Evolutionary conservation across 345 rosid genomes (phyloP).

Genomic region (Psidium guajava): DNA sequence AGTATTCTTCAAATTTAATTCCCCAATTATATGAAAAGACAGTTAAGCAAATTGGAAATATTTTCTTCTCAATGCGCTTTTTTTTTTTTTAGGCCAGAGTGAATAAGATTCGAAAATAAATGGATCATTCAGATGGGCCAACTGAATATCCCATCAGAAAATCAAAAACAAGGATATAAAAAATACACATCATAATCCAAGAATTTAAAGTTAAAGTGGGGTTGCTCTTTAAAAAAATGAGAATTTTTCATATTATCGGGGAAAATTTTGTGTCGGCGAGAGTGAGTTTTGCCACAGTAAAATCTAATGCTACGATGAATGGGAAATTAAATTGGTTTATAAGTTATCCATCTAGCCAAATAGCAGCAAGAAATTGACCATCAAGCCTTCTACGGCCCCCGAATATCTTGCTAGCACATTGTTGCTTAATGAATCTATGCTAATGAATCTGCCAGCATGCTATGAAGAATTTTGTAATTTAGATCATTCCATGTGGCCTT

Average conservation of each 20-base stretch:
- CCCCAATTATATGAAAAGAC: too few relatives aligned
- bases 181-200: neutral
- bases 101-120: neutral
- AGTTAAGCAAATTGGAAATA: neutral
- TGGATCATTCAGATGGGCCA: neutral
- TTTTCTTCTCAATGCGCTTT: too few relatives aligned
- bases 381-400: neutral
- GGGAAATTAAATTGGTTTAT: neutral
- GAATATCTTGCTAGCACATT: neutral
- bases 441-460: neutral
- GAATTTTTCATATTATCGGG: neutral
- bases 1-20: too few relatives aligned
- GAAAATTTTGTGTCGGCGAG: fast-evolving
- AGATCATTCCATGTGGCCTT: too few relatives aligned
- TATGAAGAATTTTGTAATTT: neutral
- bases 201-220: neutral
- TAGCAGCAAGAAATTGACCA: neutral
- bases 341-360: neutral
- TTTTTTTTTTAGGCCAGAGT: neutral
- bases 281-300: neutral
- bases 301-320: neutral
- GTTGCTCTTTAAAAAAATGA: neutral
- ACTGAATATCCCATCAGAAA: neutral
- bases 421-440: neutral
- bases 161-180: neutral